Conservation (phyloP, 2,329 filamentous ascomycete genomes). For the Neofusicoccum laricinum region DNA sequence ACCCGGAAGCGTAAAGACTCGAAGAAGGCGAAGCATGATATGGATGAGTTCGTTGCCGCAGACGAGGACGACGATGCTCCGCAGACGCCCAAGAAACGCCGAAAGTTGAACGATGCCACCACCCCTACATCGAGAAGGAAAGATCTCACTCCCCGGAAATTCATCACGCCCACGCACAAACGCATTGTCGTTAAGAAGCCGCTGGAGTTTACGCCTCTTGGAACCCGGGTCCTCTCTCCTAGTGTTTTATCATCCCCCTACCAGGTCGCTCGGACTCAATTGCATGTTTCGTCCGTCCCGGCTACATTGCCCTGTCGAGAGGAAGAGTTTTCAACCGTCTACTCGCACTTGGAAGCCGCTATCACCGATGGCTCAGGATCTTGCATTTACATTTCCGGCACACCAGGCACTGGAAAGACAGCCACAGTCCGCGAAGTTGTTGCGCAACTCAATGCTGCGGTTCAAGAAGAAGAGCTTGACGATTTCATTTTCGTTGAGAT, state of each 20-base stretch:
- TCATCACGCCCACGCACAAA: conserved; percentile 64
- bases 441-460: conserved; percentile 80
- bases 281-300: conserved; percentile 93
- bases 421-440: conserved; percentile 96
- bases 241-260: conserved; percentile 81
- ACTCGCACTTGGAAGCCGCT: conserved; percentile 88
- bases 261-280: conserved; percentile 79
- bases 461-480: conserved; percentile 85
- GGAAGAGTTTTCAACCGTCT: conserved; percentile 85
- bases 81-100: conserved; percentile 46
- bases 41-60: conserved; percentile 43
- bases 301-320: conserved; percentile 87
- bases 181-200: conserved; percentile 77
- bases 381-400: conserved; percentile 99
- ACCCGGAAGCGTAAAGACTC: conserved; percentile 54
- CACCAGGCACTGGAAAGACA: conserved; percentile 94
- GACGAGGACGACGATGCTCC: conserved; percentile 42
- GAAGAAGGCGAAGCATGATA: conserved; percentile 34
- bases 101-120: conserved; percentile 44
- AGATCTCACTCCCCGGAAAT: conserved; percentile 49
- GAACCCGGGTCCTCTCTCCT: conserved; percentile 78
- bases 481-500: conserved; percentile 99
- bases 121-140: conserved; percentile 47
- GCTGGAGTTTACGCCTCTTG: conserved; percentile 92
- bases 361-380: conserved; percentile 91